Evolutionary conservation across 345 rosid genomes (phyloP).

Genomic region (Linum lewisii): DNA sequence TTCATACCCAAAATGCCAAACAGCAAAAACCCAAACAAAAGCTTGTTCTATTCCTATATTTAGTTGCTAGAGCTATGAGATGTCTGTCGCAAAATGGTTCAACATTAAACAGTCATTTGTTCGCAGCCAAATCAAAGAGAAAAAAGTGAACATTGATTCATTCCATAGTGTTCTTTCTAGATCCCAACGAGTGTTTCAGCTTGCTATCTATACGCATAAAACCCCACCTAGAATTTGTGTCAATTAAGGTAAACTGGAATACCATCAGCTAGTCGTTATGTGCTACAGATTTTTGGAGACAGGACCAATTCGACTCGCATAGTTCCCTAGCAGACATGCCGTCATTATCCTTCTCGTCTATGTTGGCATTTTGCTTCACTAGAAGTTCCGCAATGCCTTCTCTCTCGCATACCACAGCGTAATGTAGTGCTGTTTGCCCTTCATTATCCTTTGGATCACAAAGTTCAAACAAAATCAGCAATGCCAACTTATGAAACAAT

Average conservation of each 20-base stretch:
- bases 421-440: conserved; percentile 91
- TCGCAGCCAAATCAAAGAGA: neutral
- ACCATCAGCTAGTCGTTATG: neutral
- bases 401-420: conserved; percentile 85
- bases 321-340: conserved; percentile 59
- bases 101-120: neutral
- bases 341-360: conserved; percentile 48
- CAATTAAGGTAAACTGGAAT: neutral
- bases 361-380: conserved; percentile 67
- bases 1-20: too few species aligned
- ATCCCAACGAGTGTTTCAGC: neutral
- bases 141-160: neutral
- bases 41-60: neutral
- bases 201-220: neutral
- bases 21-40: too few species aligned
- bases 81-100: neutral
- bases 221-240: too few species aligned
- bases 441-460: conserved; percentile 61
- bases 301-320: conserved; percentile 64
- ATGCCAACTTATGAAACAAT: neutral
- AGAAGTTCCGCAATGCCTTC: conserved; percentile 66
- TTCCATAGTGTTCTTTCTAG: neutral
- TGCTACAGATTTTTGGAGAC: conserved; percentile 18
- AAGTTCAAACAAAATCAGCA: conserved; percentile 7
- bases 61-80: neutral